A percentile compares a stretch with the other conserved stretches of the same genome.
phyloP scores from a whole-genome alignment of 2,329 filamentous ascomycete genomes.

The Pseudocercospora eumusae region DNA sequence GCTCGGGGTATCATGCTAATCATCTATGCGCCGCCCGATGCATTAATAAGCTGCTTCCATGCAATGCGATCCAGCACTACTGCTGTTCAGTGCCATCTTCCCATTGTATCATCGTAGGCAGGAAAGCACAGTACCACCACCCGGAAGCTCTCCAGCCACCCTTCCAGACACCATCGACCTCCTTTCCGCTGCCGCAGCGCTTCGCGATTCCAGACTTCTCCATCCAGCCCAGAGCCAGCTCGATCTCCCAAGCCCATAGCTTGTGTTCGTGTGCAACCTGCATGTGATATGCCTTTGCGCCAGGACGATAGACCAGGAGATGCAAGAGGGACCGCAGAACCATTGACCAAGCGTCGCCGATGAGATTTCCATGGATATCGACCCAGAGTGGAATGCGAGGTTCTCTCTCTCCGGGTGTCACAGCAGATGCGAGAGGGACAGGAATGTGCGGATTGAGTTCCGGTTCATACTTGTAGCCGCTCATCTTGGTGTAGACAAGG shows the following conservation, averaged over 20 bases:
- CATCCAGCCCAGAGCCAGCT: constrained; percentile 62
- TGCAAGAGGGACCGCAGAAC: constrained; percentile 65
- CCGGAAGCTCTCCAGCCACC: constrained; percentile 54
- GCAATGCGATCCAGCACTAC: not conserved
- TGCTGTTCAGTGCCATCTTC: constrained; percentile 15
- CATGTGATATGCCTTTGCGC: constrained; percentile 56
- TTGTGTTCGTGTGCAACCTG: constrained; percentile 59
- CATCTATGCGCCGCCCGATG: not conserved
- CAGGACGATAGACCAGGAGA: constrained; percentile 62
- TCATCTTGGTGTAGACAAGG: constrained; percentile 61
- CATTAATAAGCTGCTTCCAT: not conserved
- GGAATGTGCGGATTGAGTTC: constrained; percentile 50
- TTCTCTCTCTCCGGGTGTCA: constrained; percentile 25
- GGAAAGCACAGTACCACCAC: constrained; percentile 66
- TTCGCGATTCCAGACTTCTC: constrained; percentile 55
- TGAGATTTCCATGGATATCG: constrained; percentile 64
- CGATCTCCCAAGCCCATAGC: constrained; percentile 64
- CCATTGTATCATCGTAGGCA: constrained; percentile 34
- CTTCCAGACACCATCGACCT: constrained; percentile 37
- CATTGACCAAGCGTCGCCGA: constrained; percentile 64
- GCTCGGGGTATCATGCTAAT: not conserved
- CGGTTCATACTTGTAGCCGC: constrained; percentile 59
- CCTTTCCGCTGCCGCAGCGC: constrained; percentile 43
- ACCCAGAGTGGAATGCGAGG: constrained; percentile 67
- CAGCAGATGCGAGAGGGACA: constrained; percentile 20